Conservation (phyloP, 805 yeast genomes). For the Candida corydali region DNA sequence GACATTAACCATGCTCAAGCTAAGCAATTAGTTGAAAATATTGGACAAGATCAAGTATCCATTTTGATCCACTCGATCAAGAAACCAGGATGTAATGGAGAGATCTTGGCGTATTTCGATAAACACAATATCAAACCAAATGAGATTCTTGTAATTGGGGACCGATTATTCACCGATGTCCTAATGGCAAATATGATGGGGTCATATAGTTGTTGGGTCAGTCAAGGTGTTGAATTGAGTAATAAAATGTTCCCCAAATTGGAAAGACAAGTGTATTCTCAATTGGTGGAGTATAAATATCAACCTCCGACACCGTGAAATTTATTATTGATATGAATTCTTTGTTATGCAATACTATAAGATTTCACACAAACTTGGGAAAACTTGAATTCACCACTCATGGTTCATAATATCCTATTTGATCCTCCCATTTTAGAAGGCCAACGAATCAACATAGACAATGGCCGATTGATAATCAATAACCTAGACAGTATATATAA, state of each 20-base stretch:
- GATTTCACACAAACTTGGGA: background rate
- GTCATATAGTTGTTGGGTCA: constrained; percentile 76
- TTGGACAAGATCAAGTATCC: constrained; percentile 67
- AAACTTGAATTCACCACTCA: background rate
- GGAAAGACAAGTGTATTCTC: constrained; percentile 42
- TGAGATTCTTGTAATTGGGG: constrained; percentile 86
- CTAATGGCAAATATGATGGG: constrained; percentile 95
- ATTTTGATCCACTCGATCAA: constrained; percentile 71
- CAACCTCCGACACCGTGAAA: constrained; percentile 15
- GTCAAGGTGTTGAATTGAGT: constrained; percentile 66
- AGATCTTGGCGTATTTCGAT: constrained; percentile 58
- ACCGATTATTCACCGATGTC: constrained; percentile 85
- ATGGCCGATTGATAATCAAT: constrained; percentile 8
- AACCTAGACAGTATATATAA: constrained; percentile 15
- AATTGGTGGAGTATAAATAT: constrained; percentile 15
- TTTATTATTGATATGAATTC: no score
- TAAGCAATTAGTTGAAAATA: constrained; percentile 48
- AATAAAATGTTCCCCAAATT: constrained; percentile 46
- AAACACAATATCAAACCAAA: constrained; percentile 45
- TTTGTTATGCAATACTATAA: constrained; percentile 4
- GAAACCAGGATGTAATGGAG: constrained; percentile 77
- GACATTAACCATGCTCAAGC: constrained; percentile 65
- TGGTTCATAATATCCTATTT: constrained; percentile 15
- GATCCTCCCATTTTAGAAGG: constrained; percentile 13
- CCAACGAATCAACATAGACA: constrained; percentile 11